Evolutionary conservation across 2,329 filamentous ascomycete genomes (phyloP), one percentile per base, ranked within the genome.

Genomic region (Diplodia corticola): DNA sequence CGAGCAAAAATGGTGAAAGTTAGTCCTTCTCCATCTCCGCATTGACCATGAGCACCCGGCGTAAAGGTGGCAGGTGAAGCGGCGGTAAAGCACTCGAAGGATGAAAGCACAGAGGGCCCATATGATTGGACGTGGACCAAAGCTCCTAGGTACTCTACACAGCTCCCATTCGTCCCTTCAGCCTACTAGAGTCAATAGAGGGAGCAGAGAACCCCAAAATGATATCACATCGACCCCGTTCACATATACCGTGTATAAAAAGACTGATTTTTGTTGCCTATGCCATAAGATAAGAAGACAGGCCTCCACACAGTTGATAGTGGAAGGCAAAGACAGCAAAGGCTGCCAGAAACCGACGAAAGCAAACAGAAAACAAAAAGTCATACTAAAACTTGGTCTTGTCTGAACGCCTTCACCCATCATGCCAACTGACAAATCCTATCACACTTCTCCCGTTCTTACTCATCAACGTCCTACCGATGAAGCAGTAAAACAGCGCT

Each of bases 331-430:
- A n/a, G n/a, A 48, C 26, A 44, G 7, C 28, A 60, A n/a, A 53
- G 49, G 35, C 24, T 50, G 28, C 15, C n/a, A 37, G 37, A 53
- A 51, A 51, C 37, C 40, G 35, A 24, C 48, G 15, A 35, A 35
- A 28, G 28, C 28, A 28, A 28, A 28, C n/a, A n/a, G 12, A 46
- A 30, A 53, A n/a, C 15, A 46, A 46, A 46, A 59, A 59, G 55
- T 61, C 57, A 49, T 61, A 61, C 57, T 61, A 61, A 49, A 61
- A 46, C 37, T 61, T 61, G 57, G 40, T 61, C 57, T 61, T 61
- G 57, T 61, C 57, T 61, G 57, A 61, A 61, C 57, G 57, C 57
- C 57, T 49, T 61, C 57, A 44, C 57, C 57, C 57, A 46, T 61
- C 57, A 61, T 61, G 57, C 57, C 40, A 49, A 61, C 55, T 26